Conservation (phyloP, 2,329 filamentous ascomycete species). For the Cladobotryum mycophilum region DNA sequence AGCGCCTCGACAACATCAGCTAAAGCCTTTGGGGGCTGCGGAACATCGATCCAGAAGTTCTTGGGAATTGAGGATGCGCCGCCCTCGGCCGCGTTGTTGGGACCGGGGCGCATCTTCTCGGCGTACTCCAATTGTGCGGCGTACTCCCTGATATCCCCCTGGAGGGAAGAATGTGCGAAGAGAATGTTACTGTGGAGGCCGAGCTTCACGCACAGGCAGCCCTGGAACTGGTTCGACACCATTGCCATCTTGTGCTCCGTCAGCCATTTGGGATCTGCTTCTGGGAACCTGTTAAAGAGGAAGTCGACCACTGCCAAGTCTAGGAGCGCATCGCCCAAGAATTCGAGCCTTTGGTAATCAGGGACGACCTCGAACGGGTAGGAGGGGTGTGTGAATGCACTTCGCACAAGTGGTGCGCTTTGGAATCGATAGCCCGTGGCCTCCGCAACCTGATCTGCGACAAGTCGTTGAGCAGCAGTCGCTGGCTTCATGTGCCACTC, state of each 20-base stretch:
- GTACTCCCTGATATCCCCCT: constrained; percentile 45
- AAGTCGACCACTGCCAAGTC: constrained; percentile 82
- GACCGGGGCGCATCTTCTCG: constrained; percentile 26
- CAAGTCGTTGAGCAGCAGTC: constrained; percentile 61
- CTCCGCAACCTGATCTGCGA: constrained; percentile 57
- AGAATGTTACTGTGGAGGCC: constrained; percentile 71
- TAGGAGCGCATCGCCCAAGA: constrained; percentile 81
- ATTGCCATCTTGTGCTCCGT: constrained; percentile 99
- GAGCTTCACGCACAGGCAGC: constrained; percentile 70
- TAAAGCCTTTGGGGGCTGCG: constrained; percentile 64
- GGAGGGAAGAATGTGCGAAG: constrained; percentile 37
- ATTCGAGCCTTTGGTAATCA: constrained; percentile 86
- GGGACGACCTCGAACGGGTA: constrained; percentile 77
- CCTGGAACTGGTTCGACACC: constrained; percentile 93
- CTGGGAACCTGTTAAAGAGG: constrained; percentile 69
- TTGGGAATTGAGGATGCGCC: constrained; percentile 6
- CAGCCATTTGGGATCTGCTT: constrained; percentile 88
- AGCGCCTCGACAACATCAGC: constrained; percentile 87
- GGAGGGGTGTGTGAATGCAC: constrained; percentile 84
- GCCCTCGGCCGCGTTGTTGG: constrained; percentile 13
- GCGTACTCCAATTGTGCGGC: constrained; percentile 52
- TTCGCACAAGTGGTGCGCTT: constrained; percentile 69
- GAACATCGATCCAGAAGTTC: constrained; percentile 64
- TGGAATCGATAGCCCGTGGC: constrained; percentile 59
- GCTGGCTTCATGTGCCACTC: constrained; percentile 59